phyloP scores from a whole-genome alignment of 202 grass and related monocot species.

The Digitaria exilis region DNA sequence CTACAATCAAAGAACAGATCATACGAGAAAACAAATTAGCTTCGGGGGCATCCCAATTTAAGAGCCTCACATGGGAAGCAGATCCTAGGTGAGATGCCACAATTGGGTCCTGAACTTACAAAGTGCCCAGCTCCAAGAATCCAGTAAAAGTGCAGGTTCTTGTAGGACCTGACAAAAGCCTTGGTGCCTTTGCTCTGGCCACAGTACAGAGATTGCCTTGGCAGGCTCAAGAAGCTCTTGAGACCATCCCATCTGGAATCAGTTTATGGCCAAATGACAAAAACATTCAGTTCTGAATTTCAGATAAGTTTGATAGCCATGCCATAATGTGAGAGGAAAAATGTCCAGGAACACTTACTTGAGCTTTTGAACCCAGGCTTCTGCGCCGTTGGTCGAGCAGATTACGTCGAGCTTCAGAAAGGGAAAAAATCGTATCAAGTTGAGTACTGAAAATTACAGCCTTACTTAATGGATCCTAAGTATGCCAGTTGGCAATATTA shows the following conservation, averaged over 20 bases:
- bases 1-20: slow-evolving; percentile 36
- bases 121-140: slow-evolving; percentile 79
- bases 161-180: slow-evolving; percentile 65
- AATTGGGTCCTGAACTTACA: slow-evolving; percentile 42
- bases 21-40: not conserved
- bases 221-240: slow-evolving; percentile 49
- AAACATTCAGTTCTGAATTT: not conserved
- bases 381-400: slow-evolving; percentile 65
- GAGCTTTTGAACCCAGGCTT: slow-evolving; percentile 77
- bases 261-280: not conserved
- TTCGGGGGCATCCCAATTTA: slow-evolving; percentile 13
- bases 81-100: slow-evolving; percentile 21
- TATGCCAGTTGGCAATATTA: not conserved
- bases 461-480: not conserved
- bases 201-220: slow-evolving; percentile 56
- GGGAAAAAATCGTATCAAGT: not conserved
- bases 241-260: slow-evolving; percentile 60
- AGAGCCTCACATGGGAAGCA: slow-evolving; percentile 33
- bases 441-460: slow-evolving; percentile 10
- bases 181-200: slow-evolving; percentile 33
- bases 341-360: slow-evolving; percentile 49
- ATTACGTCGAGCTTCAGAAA: slow-evolving; percentile 66
- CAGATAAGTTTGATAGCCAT: not conserved
- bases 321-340: too few relatives aligned
- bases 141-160: slow-evolving; percentile 83